These are phyloP conservation scores for Colletotrichum sp. DNA, from an alignment of 2,329 filamentous ascomycete species.

Conservation along the genomic window DNA sequence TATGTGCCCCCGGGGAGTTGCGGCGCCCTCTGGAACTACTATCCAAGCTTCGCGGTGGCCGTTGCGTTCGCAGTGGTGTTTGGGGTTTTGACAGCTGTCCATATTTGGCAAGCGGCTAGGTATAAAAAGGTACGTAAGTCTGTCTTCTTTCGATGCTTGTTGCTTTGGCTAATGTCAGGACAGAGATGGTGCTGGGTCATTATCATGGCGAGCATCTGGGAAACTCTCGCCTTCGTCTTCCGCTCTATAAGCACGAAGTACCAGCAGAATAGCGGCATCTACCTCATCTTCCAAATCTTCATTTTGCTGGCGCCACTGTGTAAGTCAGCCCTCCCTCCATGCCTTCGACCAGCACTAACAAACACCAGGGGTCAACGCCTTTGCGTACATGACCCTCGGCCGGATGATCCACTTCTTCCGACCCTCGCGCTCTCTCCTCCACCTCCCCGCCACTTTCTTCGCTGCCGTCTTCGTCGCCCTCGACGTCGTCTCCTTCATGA, in stretches of 20 bases:
- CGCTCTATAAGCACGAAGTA: conserved; percentile 29
- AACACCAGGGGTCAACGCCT: conserved; percentile 47
- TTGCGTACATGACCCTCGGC: conserved; percentile 49
- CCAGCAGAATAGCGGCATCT: conserved; percentile 27
- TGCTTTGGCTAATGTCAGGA: neutral
- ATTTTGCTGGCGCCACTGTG: conserved; percentile 32
- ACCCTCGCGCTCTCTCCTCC: conserved; percentile 38
- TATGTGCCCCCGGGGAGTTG: conserved; percentile 34
- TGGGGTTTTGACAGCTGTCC: conserved; percentile 20
- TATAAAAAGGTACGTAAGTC: conserved; percentile 26
- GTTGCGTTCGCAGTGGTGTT: conserved; percentile 31
- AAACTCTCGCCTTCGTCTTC: conserved; percentile 31
- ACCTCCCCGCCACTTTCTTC: conserved; percentile 38
- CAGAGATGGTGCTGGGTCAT: conserved; percentile 39
- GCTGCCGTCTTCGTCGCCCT: conserved; percentile 43
- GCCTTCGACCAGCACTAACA: neutral
- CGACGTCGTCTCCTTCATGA: conserved; percentile 38
- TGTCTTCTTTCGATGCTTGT: neutral
- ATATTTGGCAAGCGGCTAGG: conserved; percentile 25
- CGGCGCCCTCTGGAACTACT: conserved; percentile 35
- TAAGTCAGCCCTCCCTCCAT: conserved; percentile 9
- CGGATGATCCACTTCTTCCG: conserved; percentile 49
- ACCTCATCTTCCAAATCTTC: conserved; percentile 29
- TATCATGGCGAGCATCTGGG: conserved; percentile 37
- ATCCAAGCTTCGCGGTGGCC: conserved; percentile 34